Percentiles rank a stretch among this genome's conserved stretches.
phyloP scores from a whole-genome alignment of 352 stramenopile genomes.

The Phytophthora ramorum region DNA sequence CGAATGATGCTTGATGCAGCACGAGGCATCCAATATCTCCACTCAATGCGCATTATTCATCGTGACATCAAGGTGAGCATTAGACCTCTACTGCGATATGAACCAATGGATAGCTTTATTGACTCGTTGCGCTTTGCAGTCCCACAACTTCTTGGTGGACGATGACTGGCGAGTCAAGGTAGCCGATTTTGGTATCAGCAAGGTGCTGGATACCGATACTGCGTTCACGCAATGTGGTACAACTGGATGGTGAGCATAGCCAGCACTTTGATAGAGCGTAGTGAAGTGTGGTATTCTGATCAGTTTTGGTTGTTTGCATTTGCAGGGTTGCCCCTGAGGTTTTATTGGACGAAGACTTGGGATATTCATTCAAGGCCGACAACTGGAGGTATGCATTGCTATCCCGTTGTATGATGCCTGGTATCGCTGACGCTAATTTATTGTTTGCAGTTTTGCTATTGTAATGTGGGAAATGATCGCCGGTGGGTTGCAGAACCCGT shows the following conservation, averaged over 20 bases:
- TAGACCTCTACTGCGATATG: neutral
- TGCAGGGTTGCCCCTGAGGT: slow-evolving; percentile 89
- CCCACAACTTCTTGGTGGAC: slow-evolving; percentile 91
- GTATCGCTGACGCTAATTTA: neutral
- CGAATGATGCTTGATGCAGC: slow-evolving; percentile 91
- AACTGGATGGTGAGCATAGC: slow-evolving; percentile 73
- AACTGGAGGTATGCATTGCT: slow-evolving; percentile 79
- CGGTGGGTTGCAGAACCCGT: slow-evolving; percentile 79
- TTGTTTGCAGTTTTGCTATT: slow-evolving; percentile 76
- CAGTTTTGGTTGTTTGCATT: neutral
- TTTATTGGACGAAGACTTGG: slow-evolving; percentile 86
- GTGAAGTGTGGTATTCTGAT: neutral
- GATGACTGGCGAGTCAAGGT: slow-evolving; percentile 92
- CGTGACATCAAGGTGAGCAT: slow-evolving; percentile 87
- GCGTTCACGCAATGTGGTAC: slow-evolving; percentile 90
- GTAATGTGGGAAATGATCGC: slow-evolving; percentile 93
- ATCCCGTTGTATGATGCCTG: neutral
- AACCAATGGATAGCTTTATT: neutral
- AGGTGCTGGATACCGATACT: slow-evolving; percentile 85
- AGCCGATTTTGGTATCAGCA: slow-evolving; percentile 91
- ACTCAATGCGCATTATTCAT: slow-evolving; percentile 90
- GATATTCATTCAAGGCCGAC: slow-evolving; percentile 91
- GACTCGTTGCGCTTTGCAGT: slow-evolving; percentile 46
- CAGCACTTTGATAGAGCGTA: neutral
- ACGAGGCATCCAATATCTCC: slow-evolving; percentile 89